Conservation (phyloP, 768 basidiomycete species). For the Rhizopogon vinicolor region DNA sequence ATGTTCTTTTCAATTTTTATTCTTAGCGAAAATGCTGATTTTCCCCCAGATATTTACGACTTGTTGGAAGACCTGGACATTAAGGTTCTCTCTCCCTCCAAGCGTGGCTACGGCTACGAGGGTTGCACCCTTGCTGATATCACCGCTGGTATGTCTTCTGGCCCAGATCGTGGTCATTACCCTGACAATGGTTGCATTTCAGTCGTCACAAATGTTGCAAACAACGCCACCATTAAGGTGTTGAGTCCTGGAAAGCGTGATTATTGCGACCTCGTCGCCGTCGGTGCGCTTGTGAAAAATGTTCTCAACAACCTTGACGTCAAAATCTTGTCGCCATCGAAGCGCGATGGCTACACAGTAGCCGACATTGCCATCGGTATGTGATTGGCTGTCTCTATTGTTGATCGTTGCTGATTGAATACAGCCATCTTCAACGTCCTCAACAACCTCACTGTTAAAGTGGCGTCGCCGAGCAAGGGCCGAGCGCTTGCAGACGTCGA, state of each 20-base stretch:
- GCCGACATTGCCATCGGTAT: background rate
- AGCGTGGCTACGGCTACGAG: background rate
- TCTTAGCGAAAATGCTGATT: background rate
- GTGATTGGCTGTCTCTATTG: rapidly evolving
- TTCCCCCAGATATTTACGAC: background rate
- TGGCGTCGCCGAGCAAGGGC: no score
- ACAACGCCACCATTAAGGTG: background rate
- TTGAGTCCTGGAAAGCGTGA: background rate
- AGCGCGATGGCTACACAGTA: background rate
- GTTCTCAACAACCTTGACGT: background rate
- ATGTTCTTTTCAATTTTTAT: no score
- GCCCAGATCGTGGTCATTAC: no score
- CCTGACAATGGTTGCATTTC: no score
- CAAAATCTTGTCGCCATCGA: background rate
- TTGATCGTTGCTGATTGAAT: background rate
- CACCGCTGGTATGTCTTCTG: background rate
- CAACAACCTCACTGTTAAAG: no score
- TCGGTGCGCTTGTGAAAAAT: background rate
- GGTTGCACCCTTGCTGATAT: background rate
- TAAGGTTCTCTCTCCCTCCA: background rate
- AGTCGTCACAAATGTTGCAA: background rate
- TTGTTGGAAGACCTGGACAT: background rate
- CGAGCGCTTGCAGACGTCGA: no score
- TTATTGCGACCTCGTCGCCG: background rate
- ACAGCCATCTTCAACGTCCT: background rate